Evolutionary conservation across 2,329 filamentous ascomycete species (phyloP).

Genomic region (Colletotrichum tamarilloi): DNA sequence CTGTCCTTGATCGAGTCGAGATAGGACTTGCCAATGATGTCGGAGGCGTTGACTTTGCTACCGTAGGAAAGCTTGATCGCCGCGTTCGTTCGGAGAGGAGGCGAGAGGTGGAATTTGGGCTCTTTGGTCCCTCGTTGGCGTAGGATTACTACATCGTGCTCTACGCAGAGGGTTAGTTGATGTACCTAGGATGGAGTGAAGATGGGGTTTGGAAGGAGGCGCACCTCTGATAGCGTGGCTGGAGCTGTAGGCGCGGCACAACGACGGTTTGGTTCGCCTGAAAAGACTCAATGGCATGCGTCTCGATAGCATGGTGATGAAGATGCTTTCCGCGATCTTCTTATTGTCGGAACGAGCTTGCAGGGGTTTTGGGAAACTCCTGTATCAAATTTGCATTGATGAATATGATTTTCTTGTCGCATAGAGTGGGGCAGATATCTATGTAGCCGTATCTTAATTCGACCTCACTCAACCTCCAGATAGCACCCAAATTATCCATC

Average conservation of each 20-base stretch:
- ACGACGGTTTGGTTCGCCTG: background rate
- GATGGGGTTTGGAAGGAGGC: background rate
- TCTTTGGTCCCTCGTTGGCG: conserved; percentile 49
- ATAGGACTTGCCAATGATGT: conserved; percentile 72
- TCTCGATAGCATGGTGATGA: conserved; percentile 19
- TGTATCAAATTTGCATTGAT: background rate
- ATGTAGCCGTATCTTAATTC: background rate
- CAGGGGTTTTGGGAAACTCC: background rate
- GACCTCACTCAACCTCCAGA: background rate
- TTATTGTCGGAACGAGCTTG: background rate
- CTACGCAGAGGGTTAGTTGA: conserved; percentile 38
- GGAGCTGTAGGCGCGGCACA: conserved; percentile 14
- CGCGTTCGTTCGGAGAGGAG: conserved; percentile 45
- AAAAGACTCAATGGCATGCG: conserved; percentile 13
- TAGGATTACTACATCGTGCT: conserved; percentile 54
- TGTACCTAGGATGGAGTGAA: too few relatives aligned
- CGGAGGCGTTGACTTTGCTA: conserved; percentile 59
- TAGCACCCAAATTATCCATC: background rate
- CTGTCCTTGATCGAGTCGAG: conserved; percentile 69
- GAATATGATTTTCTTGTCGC: background rate
- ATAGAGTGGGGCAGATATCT: background rate
- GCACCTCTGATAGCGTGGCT: conserved; percentile 21
- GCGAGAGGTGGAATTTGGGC: conserved; percentile 50
- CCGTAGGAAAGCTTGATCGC: conserved; percentile 54
- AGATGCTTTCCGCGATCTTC: background rate